phyloP scores from a whole-genome alignment of 495 filamentous ascomycete species.

The Pseudoneurospora amorphoporcata region DNA sequence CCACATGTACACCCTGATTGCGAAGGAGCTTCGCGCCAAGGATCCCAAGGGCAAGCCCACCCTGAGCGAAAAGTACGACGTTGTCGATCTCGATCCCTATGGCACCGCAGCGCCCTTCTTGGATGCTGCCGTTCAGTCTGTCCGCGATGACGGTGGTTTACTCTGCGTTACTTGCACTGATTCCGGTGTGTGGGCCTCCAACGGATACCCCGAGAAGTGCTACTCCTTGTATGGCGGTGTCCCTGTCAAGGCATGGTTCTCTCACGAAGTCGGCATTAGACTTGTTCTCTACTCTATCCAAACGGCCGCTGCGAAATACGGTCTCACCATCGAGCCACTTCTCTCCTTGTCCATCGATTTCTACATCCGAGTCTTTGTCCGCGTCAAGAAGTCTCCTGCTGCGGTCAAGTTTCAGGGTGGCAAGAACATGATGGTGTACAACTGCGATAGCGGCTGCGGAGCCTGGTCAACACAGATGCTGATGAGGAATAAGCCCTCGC shows the following conservation, averaged over 20 bases:
- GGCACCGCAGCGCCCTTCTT: slow-evolving; percentile 85
- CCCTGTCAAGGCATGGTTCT: slow-evolving; percentile 70
- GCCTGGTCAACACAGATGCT: slow-evolving; percentile 74
- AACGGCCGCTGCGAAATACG: slow-evolving; percentile 69
- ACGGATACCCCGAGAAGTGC: slow-evolving; percentile 85
- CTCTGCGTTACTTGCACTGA: slow-evolving; percentile 96
- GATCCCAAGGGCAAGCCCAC: slow-evolving; percentile 15
- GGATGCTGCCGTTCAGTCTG: slow-evolving; percentile 75
- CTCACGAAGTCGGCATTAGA: slow-evolving; percentile 82
- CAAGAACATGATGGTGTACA: slow-evolving; percentile 89
- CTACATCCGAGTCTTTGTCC: slow-evolving; percentile 85
- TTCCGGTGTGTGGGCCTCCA: slow-evolving; percentile 85
- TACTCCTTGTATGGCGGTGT: slow-evolving; percentile 85
- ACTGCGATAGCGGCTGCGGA: slow-evolving; percentile 80
- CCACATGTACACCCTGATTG: slow-evolving; percentile 74
- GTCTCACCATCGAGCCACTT: slow-evolving; percentile 82
- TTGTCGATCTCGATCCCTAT: slow-evolving; percentile 95
- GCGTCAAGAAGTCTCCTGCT: slow-evolving; percentile 62
- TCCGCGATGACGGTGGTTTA: slow-evolving; percentile 74
- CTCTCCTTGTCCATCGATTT: slow-evolving; percentile 92
- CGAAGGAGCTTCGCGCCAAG: slow-evolving; percentile 26
- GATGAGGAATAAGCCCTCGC: slow-evolving; percentile 49
- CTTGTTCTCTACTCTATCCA: slow-evolving; percentile 75
- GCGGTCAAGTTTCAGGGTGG: slow-evolving; percentile 82
- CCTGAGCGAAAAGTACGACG: slow-evolving; percentile 56